These are phyloP conservation scores for Vaccinium corymbosum DNA, from an alignment of 148 eudicot genomes.

Conservation along the genomic window DNA sequence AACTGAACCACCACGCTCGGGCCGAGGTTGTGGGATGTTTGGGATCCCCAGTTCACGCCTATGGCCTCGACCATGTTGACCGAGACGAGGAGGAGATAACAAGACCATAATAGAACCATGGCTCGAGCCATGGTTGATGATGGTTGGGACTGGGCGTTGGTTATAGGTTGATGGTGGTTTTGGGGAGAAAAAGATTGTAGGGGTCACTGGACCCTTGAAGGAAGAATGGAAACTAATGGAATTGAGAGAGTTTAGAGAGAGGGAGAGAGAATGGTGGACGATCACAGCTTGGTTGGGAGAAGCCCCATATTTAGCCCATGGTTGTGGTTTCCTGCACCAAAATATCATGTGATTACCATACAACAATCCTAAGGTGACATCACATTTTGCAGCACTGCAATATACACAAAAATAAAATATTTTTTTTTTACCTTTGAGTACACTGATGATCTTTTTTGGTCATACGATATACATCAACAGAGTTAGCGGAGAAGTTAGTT, in stretches of 20 bases:
- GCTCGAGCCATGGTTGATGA: constrained; percentile 14
- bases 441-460: too few species aligned
- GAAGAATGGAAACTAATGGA: background rate
- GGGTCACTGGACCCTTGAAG: background rate
- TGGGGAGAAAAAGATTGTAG: background rate
- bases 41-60: constrained; percentile 91
- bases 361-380: background rate
- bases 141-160: background rate
- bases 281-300: background rate
- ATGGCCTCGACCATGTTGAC: constrained; percentile 25
- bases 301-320: background rate
- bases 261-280: constrained; percentile 1
- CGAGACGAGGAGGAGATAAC: background rate
- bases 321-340: background rate
- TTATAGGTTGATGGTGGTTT: background rate
- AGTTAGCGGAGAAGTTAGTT: too few species aligned
- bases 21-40: constrained; percentile 44
- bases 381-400: background rate
- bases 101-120: constrained; percentile 11
- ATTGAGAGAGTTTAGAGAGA: background rate
- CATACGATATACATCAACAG: too few species aligned
- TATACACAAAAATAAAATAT: too few species aligned
- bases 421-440: too few species aligned
- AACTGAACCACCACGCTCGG: constrained; percentile 46
- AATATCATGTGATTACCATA: background rate